Evolutionary conservation across 192 early-diverging fungal species (phyloP).

Genomic region (Physocladia obscura): DNA sequence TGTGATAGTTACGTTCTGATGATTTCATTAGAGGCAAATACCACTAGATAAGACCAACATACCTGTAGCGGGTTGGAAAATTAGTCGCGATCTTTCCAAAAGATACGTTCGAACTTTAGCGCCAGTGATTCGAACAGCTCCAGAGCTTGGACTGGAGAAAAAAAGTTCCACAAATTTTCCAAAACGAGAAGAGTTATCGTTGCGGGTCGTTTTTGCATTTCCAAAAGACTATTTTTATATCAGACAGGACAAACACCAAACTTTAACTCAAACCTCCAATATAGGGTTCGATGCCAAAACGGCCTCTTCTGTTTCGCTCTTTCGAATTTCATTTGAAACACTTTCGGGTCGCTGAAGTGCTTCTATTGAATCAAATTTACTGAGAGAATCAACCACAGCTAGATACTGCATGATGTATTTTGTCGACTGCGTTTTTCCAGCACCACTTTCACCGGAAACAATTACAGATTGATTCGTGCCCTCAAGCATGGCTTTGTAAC

Average conservation of each 20-base stretch:
- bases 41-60: not conserved
- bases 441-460: slow-evolving; percentile 89
- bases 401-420: slow-evolving; percentile 94
- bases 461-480: slow-evolving; percentile 92
- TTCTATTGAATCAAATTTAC: slow-evolving; percentile 22
- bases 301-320: slow-evolving; percentile 38
- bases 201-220: slow-evolving; percentile 92
- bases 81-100: slow-evolving; percentile 84
- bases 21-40: not conserved
- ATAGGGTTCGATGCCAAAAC: slow-evolving; percentile 83
- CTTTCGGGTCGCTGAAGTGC: slow-evolving; percentile 27
- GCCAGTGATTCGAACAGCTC: slow-evolving; percentile 69
- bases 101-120: slow-evolving; percentile 87
- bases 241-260: not conserved
- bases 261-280: slow-evolving; percentile 60
- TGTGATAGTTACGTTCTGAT: slow-evolving; percentile 88
- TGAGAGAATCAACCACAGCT: slow-evolving; percentile 37
- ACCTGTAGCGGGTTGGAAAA: slow-evolving; percentile 74
- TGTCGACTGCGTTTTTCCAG: slow-evolving; percentile 88
- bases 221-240: slow-evolving; percentile 64
- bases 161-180: slow-evolving; percentile 84
- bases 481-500: slow-evolving; percentile 85
- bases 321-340: not conserved
- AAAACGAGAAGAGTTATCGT: slow-evolving; percentile 92
- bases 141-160: slow-evolving; percentile 37